Evolutionary conservation across 139 green algal species (phyloP), one percentile per base, ranked within the genome.

Genomic region (Chlorella vulgaris): DNA sequence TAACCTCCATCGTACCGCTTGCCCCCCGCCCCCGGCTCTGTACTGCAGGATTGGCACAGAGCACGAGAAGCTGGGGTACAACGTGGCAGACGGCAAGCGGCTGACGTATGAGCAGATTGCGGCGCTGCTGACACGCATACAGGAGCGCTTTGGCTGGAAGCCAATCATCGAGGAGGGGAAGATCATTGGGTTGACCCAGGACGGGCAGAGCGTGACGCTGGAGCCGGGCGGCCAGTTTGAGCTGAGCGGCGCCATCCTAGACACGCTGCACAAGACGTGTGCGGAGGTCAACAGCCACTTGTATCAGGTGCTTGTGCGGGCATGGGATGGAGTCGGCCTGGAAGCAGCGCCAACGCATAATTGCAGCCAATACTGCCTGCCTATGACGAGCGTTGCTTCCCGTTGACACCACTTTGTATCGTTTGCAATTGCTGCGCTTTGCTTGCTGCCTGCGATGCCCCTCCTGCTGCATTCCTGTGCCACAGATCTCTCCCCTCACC

Each of bases 191-290:
- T 53, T 79, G 22, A 79, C 73, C 28, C 65, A 71, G 65, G 65
- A 71, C 8, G 65, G 65, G 73, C 94, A 98, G 88, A 97, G 86
- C 82, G 93, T 99, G 28, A 98, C 96, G 7, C 84, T 99, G 39
- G 97, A 99, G 88, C 97, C 97, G 0, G 97, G 97, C 29, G 97
- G 97, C 43, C 96, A 99, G 86, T 98, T 99, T 87, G 97, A 99
- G 89, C 92, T 99, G 38, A 95, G 88, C 60, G 96, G 96, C 15
- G 96, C 95, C 4, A 96, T 94, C 0, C 76, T 99, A 55, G 86
- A 93, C 3, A 96, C 87, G 0, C 86, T 99, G 78, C 96, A 98
- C 85, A 84, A 96, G 71, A 99, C 97, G 2, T 98, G 92, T 69
- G 94, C 91, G n/a, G 97, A 99, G 85, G 92, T 98, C 51, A 96